Percentiles rank a stretch among this genome's conserved stretches.
phyloP scores from a whole-genome alignment of 805 yeast genomes.

The Hanseniaspora hatyaiensis region DNA sequence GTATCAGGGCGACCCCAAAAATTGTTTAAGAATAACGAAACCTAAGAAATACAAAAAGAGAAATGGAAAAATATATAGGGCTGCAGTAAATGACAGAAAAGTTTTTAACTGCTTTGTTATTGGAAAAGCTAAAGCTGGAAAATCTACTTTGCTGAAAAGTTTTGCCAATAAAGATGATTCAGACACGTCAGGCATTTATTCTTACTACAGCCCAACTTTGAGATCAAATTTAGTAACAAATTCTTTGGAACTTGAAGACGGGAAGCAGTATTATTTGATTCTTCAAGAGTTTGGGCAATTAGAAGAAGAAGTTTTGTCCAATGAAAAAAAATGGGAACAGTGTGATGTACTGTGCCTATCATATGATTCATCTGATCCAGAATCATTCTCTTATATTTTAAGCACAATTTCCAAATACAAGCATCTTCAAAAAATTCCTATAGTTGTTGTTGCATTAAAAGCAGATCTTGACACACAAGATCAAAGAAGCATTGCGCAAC shows the following conservation, averaged over 20 bases:
- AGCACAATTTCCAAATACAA: constrained; percentile 54
- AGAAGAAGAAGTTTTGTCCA: constrained; percentile 70
- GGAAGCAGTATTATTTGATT: constrained; percentile 86
- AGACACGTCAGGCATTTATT: constrained; percentile 17
- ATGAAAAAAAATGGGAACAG: constrained; percentile 53
- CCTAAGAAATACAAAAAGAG: constrained; percentile 60
- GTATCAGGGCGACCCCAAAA: constrained; percentile 44
- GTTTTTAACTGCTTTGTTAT: constrained; percentile 82
- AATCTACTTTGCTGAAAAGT: constrained; percentile 69
- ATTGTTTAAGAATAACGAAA: constrained; percentile 69
- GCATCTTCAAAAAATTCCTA: constrained; percentile 55
- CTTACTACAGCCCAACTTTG: constrained; percentile 61
- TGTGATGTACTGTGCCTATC: constrained; percentile 87
- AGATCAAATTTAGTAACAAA: constrained; percentile 75
- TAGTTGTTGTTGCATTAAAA: constrained; percentile 79
- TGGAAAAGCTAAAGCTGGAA: constrained; percentile 82
- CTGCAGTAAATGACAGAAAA: constrained; percentile 65
- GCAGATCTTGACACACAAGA: constrained; percentile 95
- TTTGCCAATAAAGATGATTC: constrained; percentile 56
- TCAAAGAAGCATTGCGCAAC: constrained; percentile 74
- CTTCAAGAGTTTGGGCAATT: constrained; percentile 82
- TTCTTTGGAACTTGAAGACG: constrained; percentile 85
- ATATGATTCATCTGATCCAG: constrained; percentile 93
- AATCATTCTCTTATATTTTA: constrained; percentile 73
- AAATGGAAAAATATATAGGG: constrained; percentile 55